These are phyloP conservation scores for Sambucus nigra DNA, from an alignment of 129 eudicot genomes.

Conservation along the genomic window DNA sequence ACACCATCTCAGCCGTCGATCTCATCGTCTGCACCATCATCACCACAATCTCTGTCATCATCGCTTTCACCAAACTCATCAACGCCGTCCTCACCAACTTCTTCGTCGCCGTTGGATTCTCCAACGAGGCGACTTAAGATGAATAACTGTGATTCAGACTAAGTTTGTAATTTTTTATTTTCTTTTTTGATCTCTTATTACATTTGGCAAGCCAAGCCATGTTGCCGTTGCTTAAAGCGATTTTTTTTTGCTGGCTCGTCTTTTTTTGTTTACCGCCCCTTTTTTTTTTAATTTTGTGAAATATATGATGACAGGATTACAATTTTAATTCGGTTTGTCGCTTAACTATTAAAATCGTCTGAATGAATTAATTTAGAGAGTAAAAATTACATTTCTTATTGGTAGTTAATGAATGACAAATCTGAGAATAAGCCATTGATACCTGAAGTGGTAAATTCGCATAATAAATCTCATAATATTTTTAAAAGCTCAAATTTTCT, in stretches of 20 bases:
- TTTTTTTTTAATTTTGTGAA: no score
- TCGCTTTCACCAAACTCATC: background rate
- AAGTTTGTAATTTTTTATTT: constrained; percentile 3
- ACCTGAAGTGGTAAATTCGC: no score
- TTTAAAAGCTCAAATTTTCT: no score
- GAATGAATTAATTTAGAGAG: no score
- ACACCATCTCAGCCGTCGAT: constrained; percentile 18
- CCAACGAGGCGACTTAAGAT: constrained; percentile 55
- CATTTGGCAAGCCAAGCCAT: constrained; percentile 23
- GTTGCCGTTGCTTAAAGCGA: constrained; percentile 20
- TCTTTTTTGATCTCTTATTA: constrained; percentile 10
- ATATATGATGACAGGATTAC: background rate
- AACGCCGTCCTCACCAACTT: constrained; percentile 2
- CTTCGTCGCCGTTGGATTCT: constrained; percentile 45
- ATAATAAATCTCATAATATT: no score
- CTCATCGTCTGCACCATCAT: background rate
- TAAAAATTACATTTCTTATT: no score
- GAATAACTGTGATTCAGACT: constrained; percentile 30
- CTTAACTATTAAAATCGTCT: background rate
- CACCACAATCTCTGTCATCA: constrained; percentile 4
- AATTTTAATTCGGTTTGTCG: no score
- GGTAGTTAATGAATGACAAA: no score
- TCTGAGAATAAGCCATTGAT: no score
- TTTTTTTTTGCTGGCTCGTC: constrained; percentile 10
- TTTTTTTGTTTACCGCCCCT: background rate